Evolutionary conservation across 2,329 filamentous ascomycete species (phyloP).

Genomic region (Stenocarpella maydis): DNA sequence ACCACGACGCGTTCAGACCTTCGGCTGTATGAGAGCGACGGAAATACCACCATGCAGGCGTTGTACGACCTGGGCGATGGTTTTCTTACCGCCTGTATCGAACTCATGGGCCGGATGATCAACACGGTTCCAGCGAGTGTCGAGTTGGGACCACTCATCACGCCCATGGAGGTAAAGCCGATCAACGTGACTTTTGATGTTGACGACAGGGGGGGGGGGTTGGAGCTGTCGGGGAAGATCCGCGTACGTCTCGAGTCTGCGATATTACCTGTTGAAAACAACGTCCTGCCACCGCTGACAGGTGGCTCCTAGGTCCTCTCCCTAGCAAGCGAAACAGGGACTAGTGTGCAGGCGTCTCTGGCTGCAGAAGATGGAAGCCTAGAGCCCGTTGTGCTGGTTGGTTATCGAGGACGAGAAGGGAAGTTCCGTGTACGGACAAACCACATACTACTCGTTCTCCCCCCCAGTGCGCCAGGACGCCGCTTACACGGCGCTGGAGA

Average conservation of each 20-base stretch:
- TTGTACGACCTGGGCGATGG: constrained; percentile 39
- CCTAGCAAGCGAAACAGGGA: not conserved
- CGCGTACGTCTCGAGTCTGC: not conserved
- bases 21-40: constrained; percentile 42
- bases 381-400: not conserved
- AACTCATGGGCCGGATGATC: constrained; percentile 41
- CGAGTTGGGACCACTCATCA: constrained; percentile 23
- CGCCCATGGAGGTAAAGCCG: not conserved
- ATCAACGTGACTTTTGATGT: constrained; percentile 8
- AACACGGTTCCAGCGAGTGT: constrained; percentile 41
- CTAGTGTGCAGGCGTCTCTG: not conserved
- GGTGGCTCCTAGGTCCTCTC: not conserved
- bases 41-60: constrained; percentile 41
- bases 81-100: constrained; percentile 40
- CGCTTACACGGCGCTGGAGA: not conserved
- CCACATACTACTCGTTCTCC: not conserved
- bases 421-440: not conserved
- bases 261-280: not conserved
- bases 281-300: not conserved
- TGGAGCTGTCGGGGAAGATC: not conserved
- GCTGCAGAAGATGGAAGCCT: too few species aligned
- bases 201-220: not conserved
- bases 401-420: not conserved
- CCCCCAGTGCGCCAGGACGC: not conserved
- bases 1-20: constrained; percentile 38